Conservation (phyloP, 257 asterid species). For the Knoxia roxburghii region DNA sequence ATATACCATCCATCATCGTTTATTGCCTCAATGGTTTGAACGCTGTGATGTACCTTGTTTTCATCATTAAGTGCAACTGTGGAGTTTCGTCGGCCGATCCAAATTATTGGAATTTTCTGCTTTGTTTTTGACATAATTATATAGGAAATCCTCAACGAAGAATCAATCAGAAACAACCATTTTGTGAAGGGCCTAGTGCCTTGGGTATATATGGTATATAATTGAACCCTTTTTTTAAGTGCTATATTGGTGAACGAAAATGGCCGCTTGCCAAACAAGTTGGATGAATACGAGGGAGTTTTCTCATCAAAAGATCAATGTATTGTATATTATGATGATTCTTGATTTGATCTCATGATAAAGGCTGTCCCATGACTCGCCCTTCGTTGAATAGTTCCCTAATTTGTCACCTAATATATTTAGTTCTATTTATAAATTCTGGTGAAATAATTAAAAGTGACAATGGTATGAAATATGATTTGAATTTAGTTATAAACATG, state of each 20-base stretch:
- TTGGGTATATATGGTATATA: too few relatives aligned
- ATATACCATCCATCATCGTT: not conserved
- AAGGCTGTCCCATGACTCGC: not conserved
- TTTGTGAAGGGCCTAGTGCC: slow-evolving; percentile 9
- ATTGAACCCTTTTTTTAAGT: not conserved
- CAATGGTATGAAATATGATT: too few relatives aligned
- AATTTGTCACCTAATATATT: too few relatives aligned
- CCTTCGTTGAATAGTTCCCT: too few relatives aligned
- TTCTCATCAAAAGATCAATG: slow-evolving; percentile 2
- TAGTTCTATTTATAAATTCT: too few relatives aligned
- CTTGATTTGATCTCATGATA: not conserved
- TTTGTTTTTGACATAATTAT: too few relatives aligned
- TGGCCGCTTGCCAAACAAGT: slow-evolving; percentile 8
- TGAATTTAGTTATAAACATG: too few relatives aligned
- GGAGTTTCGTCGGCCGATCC: too few relatives aligned
- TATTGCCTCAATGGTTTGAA: not conserved
- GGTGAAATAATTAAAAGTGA: too few relatives aligned
- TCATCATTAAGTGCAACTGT: slow-evolving; percentile 21
- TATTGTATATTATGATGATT: not conserved
- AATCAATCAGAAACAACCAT: slow-evolving; percentile 12
- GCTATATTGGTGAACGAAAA: slow-evolving; percentile 3
- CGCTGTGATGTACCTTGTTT: slow-evolving; percentile 12
- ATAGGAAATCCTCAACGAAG: too few relatives aligned
- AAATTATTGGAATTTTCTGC: too few relatives aligned
- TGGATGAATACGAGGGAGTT: not conserved